Evolutionary conservation across 176 grass and related monocot species (phyloP), one percentile per base, ranked within the genome.

Genomic region (Carex scoparia): DNA sequence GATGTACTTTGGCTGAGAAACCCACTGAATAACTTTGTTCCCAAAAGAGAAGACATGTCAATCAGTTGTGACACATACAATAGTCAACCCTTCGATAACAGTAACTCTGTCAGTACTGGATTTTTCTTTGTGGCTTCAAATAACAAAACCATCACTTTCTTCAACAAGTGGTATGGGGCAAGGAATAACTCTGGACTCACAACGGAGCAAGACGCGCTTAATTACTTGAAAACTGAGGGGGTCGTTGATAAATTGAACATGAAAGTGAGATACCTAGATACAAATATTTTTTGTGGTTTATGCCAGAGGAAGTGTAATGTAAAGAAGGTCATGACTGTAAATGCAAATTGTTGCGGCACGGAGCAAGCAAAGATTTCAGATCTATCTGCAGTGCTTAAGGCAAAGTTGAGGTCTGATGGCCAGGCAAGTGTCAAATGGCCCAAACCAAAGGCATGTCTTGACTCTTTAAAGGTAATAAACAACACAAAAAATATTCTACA

Each of bases 281-380:
- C 91, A 79, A 65, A 66, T 58, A 87, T 84, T 74, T 96, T 93
- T 85, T 85, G 91, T 85, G 91, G 94, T 0, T 90, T 96, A 79
- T 96, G 91, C 63, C 86, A 93, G 70, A 81, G 86, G 71, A 87
- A 86, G 78, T 82, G 77, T 5, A 88, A 93, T 71, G 69, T 85
- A 27, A 27, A 68, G 69, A 84, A 84, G 87, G 89, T 97, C 53
- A 48, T 87, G 66, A 95, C 91, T 51, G 88, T 95, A 79, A 87
- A 95, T 84, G 89, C 91, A 84, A 95, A 93, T 86, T 97, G 91
- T 86, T 97, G 91, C 84, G 79, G 81, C 49, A 90, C 84, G 0
- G 85, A 78, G 89, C 77, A 87, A 4, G 86, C 89, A 49, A 97
- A 97, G 91, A 79, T 90, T 51, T 86, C 86, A 37, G 91, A 97